Evolutionary conservation across 1,284 basidiomycete species (phyloP), one percentile per base, ranked within the genome.

Genomic region (Heterobasidion occidentale): DNA sequence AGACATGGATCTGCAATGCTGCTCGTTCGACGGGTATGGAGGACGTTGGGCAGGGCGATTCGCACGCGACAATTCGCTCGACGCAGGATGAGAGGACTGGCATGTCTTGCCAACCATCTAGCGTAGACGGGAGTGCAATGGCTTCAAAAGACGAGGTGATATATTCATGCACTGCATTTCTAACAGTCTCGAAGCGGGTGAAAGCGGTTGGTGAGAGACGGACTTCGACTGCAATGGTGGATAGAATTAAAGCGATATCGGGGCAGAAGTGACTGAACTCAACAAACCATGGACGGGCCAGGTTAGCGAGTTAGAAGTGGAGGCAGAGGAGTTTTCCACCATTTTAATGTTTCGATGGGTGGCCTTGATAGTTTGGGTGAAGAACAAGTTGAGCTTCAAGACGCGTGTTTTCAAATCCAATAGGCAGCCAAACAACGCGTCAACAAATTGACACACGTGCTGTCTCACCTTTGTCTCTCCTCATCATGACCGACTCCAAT

Each of bases 1-100:
- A 99, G 7, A 96, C 84, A 66, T 99, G 92, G 52, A 97, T 84
- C 59, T 89, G 80, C 42, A 94, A 76, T 4, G 75, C 70, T 55
- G 80, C 77, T 59, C 87, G 79, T 46, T 79, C 76, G 54, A 88
- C 69, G 12, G 78, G 73, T 12, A 88, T 73, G 46, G 81, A 79
- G 14, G 74, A 69, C 15, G 75, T 76, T 14, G 80, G 74, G 64
- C 81, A 83, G 45, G 80, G 65, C 2, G 77, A 78, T 68, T 86
- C 95, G 3, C 88, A 86, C 3, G 91, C 83, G n/a, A 77, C 72
- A 59, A 98, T 87, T 38, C 78, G 77, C 58, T 94, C 90, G 19
- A 97, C 85, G 51, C 90, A 83, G 20, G 84, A 75, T 0, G 77
- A 76, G 14, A 98, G 79, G 46, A 89, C 79, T 9, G 84, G 78